A percentile compares a stretch with the other conserved stretches of the same genome.
These are phyloP conservation scores for Apiospora pterosperma DNA, from an alignment of 2,329 filamentous ascomycete genomes.

Conservation along the genomic window DNA sequence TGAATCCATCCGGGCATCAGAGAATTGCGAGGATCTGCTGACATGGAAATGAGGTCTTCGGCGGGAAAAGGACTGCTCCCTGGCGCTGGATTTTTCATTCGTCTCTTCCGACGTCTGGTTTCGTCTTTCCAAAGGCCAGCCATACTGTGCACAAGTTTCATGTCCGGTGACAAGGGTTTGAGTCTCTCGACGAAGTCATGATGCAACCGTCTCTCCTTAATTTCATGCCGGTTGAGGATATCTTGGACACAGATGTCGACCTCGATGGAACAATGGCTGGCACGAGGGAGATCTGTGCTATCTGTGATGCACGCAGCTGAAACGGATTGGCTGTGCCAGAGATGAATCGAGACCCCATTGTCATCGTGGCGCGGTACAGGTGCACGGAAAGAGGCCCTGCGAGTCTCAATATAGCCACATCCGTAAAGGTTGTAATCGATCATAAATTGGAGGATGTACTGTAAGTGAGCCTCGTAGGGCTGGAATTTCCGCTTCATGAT, in stretches of 20 bases:
- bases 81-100: slow-evolving; percentile 61
- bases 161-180: slow-evolving; percentile 58
- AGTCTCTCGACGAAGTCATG: slow-evolving; percentile 79
- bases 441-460: slow-evolving; percentile 96
- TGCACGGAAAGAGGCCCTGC: slow-evolving; percentile 67
- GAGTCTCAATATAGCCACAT: slow-evolving; percentile 78
- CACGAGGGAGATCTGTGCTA: slow-evolving; percentile 63
- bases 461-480: slow-evolving; percentile 89
- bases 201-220: slow-evolving; percentile 76
- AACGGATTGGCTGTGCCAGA: slow-evolving; percentile 80
- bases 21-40: slow-evolving; percentile 71
- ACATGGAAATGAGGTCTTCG: slow-evolving; percentile 85
- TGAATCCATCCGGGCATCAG: slow-evolving; percentile 86
- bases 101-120: slow-evolving; percentile 70
- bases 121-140: slow-evolving; percentile 91
- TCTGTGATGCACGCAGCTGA: slow-evolving; percentile 56
- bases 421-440: slow-evolving; percentile 97
- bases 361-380: slow-evolving; percentile 71
- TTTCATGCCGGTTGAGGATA: slow-evolving; percentile 76
- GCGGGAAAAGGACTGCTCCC: slow-evolving; percentile 74
- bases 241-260: slow-evolving; percentile 86
- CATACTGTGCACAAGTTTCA: slow-evolving; percentile 92
- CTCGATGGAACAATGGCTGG: slow-evolving; percentile 86
- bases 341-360: slow-evolving; percentile 55
- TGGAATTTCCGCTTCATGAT: slow-evolving; percentile 83